A percentile compares a stretch with the other conserved stretches of the same genome.
Conservation (phyloP, 1,284 basidiomycete genomes). For the Filobasidium uniguttulatum region DNA sequence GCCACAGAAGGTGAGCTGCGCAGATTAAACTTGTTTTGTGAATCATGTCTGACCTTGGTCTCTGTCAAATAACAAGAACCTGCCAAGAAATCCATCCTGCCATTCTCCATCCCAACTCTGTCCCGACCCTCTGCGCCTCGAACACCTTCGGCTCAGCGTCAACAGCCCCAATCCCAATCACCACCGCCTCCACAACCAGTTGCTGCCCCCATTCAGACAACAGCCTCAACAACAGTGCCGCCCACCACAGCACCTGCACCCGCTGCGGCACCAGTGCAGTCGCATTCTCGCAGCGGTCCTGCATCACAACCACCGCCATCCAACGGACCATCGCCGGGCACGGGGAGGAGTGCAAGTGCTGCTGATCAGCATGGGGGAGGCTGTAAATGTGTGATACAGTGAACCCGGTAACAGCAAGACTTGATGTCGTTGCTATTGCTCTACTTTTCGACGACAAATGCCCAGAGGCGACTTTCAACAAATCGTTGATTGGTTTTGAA, state of each 20-base stretch:
- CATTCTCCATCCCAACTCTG: conserved; percentile 7
- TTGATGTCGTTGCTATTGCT: no score
- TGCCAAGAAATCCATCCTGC: conserved; percentile 6
- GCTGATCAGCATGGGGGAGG: conserved; percentile 4
- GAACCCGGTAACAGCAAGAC: no score
- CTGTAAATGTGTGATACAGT: conserved; percentile 12
- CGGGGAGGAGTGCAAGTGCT: background rate
- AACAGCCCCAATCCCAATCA: no score
- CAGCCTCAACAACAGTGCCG: background rate
- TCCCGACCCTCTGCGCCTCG: background rate
- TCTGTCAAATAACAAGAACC: background rate
- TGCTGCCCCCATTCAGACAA: background rate
- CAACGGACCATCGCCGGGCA: conserved; percentile 3
- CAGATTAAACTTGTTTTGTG: background rate
- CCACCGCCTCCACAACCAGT: background rate
- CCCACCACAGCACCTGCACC: background rate
- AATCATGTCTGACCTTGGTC: background rate
- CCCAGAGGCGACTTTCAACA: no score
- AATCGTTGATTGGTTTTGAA: no score
- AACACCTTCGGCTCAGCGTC: no score
- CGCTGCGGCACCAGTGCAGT: background rate
- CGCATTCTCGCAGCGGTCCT: conserved; percentile 1
- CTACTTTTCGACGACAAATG: no score
- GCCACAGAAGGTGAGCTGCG: conserved; percentile 5
- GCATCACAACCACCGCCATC: no score